Evolutionary conservation across 2,329 filamentous ascomycete species (phyloP).

Genomic region (Chrysoporthe cubensis): DNA sequence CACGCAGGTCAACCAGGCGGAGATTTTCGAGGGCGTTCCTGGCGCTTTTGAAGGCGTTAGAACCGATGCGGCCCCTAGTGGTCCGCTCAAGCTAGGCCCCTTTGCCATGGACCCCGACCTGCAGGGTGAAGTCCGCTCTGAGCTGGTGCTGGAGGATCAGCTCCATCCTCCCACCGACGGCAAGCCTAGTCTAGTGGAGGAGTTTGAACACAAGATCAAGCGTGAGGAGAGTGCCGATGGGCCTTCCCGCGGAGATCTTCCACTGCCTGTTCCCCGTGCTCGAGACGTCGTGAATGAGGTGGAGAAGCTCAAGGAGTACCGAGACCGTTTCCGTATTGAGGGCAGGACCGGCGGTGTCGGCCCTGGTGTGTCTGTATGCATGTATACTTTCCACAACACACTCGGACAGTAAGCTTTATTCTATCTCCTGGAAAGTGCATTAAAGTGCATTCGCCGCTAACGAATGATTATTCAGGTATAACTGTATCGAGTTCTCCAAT

Average conservation of each 20-base stretch:
- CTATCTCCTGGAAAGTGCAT: not conserved
- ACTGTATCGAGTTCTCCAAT: conserved; percentile 89
- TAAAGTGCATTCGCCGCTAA: not conserved
- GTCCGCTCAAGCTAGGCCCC: conserved; percentile 74
- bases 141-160: conserved; percentile 84
- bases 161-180: conserved; percentile 73
- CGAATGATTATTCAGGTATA: conserved; percentile 9
- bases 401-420: conserved; percentile 73
- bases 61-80: conserved; percentile 62
- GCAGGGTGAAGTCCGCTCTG: conserved; percentile 82
- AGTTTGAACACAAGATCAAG: conserved; percentile 88
- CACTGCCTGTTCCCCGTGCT: conserved; percentile 84
- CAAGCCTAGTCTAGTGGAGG: conserved; percentile 75
- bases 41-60: conserved; percentile 65
- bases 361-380: conserved; percentile 84
- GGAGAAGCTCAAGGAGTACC: conserved; percentile 88
- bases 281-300: conserved; percentile 94
- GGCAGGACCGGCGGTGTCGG: conserved; percentile 82
- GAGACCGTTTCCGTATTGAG: conserved; percentile 89
- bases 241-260: conserved; percentile 77
- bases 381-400: conserved; percentile 99
- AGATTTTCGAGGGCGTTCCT: conserved; percentile 67
- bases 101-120: conserved; percentile 83
- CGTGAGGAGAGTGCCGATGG: conserved; percentile 86
- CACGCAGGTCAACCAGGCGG: conserved; percentile 64